Evolutionary conservation across 257 asterid species (phyloP).

Genomic region (Lithospermum erythrorhizon): DNA sequence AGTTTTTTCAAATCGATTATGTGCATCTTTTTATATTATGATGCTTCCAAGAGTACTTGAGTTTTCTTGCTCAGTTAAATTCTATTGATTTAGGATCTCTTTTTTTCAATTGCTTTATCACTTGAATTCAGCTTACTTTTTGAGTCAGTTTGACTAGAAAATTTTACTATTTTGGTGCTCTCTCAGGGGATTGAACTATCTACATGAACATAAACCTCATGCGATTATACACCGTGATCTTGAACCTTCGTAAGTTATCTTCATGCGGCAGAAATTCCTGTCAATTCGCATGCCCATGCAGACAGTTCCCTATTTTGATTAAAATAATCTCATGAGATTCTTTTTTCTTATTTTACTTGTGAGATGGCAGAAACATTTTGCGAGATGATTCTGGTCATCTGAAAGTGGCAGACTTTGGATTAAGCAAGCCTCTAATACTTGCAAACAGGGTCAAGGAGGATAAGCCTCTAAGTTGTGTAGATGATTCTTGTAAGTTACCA

Average conservation of each 20-base stretch:
- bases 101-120: too few relatives aligned
- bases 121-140: too few relatives aligned
- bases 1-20: neutral
- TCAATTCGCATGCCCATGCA: neutral
- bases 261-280: too few relatives aligned
- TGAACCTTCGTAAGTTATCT: slow-evolving; percentile 77
- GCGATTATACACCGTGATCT: slow-evolving; percentile 91
- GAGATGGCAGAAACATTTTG: slow-evolving; percentile 68
- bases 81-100: too few relatives aligned
- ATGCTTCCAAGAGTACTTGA: too few relatives aligned
- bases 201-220: slow-evolving; percentile 71
- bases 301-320: neutral
- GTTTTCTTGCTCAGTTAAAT: too few relatives aligned
- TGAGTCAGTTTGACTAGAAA: too few relatives aligned
- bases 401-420: slow-evolving; percentile 95
- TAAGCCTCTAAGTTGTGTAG: slow-evolving; percentile 33
- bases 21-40: too few relatives aligned
- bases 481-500: slow-evolving; percentile 64
- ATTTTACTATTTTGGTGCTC: neutral
- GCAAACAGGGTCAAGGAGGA: slow-evolving; percentile 70
- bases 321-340: slow-evolving; percentile 7
- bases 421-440: slow-evolving; percentile 78
- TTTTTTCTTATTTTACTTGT: neutral
- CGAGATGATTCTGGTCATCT: slow-evolving; percentile 92
- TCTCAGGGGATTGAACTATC: slow-evolving; percentile 92